phyloP scores from a whole-genome alignment of 1,284 basidiomycete genomes.

The Moesziomyces sp. region DNA sequence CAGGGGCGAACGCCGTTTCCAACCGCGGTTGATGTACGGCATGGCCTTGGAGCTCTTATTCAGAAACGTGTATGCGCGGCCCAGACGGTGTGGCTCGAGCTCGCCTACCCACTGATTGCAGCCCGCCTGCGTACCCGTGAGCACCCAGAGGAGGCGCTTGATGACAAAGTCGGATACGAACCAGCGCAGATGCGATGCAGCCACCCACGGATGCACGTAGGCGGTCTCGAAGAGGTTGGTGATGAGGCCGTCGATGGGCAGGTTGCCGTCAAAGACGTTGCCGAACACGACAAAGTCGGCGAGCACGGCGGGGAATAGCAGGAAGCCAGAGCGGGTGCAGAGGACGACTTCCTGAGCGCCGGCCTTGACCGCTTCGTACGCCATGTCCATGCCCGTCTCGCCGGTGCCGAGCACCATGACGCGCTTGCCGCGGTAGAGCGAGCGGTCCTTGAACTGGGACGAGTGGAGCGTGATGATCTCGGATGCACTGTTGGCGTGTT shows the following conservation, averaged over 20 bases:
- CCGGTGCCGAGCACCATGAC: conserved; percentile 68
- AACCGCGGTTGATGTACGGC: conserved; percentile 70
- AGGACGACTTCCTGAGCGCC: conserved; percentile 73
- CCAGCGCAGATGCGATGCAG: conserved; percentile 74
- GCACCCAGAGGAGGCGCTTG: conserved; percentile 74
- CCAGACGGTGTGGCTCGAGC: conserved; percentile 74
- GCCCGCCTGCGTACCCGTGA: conserved; percentile 75
- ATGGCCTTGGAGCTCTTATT: conserved; percentile 68
- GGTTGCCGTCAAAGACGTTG: conserved; percentile 70
- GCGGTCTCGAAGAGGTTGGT: conserved; percentile 74
- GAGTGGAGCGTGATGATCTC: conserved; percentile 56
- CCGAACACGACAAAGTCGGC: conserved; percentile 76
- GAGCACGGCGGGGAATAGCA: conserved; percentile 76
- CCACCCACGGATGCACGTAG: conserved; percentile 71
- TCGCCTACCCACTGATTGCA: conserved; percentile 78
- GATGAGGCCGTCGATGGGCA: conserved; percentile 76
- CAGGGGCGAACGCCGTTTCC: conserved; percentile 69
- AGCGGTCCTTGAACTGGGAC: conserved; percentile 56
- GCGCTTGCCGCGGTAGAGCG: conserved; percentile 49
- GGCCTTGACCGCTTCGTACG: conserved; percentile 72
- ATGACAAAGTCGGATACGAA: conserved; percentile 76
- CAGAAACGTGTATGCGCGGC: conserved; percentile 72
- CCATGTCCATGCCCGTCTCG: conserved; percentile 78
- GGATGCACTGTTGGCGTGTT: conserved; percentile 29
- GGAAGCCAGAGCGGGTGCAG: conserved; percentile 72